Evolutionary conservation across 305 asterid species (phyloP), one percentile per base, ranked within the genome.

Genomic region (Solanum hybrid): DNA sequence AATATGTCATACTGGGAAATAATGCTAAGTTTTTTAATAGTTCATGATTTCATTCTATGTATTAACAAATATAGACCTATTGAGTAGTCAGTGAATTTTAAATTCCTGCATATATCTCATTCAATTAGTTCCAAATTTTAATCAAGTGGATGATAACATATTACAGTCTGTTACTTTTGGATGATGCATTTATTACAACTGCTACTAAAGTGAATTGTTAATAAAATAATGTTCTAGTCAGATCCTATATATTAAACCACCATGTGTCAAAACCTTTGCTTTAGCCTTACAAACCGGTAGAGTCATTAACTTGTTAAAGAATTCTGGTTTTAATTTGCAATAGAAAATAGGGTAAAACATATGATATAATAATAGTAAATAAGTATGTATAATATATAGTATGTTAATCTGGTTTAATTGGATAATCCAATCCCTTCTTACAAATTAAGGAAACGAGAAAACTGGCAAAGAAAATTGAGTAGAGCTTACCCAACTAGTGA

Each of bases 231-330:
- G 31, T 84, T 46, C 0, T 9, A 51, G 4, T 51, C 42, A 84
- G 20, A 31, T 84, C 88, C 13, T 84, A 31, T 33, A 4, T 76
- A 46, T 84, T 84, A 20, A 84, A 5, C 29, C 75, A 51, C 71
- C 88, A 84, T 51, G 88, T 84, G 75, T 51, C 8, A 20, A 18
- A 46, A 84, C 88, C 88, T 84, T 84, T 31, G 75, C 88, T 84
- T 84, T 51, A 9, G 87, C 88, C 88, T 84, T 84, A 31, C 40
- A 84, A 9, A 39, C 75, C 88, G 88, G 75, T 31, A 84, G 86
- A 24, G 42, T 51, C 40, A 46, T 18, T 84, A 29, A 51, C 75
- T 20, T 31, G 42, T 51, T 51, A 84, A 29, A 51, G 71, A 83
- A 42, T 29, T 83, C 11, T 46, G 87, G 73, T 28, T 40, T 77